Evolutionary conservation across 345 rosid species (phyloP).

Genomic region (Cardamine chenopodiifolia): DNA sequence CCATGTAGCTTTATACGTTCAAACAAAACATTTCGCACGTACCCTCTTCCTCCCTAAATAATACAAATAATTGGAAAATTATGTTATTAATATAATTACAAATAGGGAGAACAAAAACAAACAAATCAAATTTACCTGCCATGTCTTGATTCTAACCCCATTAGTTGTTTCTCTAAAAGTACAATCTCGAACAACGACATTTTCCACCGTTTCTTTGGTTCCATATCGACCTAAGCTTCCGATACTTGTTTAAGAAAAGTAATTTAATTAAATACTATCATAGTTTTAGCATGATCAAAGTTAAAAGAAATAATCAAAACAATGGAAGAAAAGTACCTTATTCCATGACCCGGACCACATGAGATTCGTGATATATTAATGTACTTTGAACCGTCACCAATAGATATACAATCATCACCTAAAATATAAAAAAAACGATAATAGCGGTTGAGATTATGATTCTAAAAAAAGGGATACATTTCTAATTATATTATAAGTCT

Average conservation of each 20-base stretch:
- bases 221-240: slow-evolving; percentile 56
- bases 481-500: too few relatives aligned
- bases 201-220: slow-evolving; percentile 40
- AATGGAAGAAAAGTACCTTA: slow-evolving; percentile 42
- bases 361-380: slow-evolving; percentile 37
- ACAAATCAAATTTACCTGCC: slow-evolving; percentile 48
- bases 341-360: slow-evolving; percentile 68
- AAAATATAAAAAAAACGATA: not conserved
- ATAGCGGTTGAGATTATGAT: not conserved
- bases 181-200: slow-evolving; percentile 39
- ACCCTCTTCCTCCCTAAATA: slow-evolving; percentile 55
- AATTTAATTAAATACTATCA: not conserved
- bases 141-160: slow-evolving; percentile 59
- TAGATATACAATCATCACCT: slow-evolving; percentile 65
- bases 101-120: not conserved
- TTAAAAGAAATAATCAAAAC: not conserved
- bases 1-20: slow-evolving; percentile 34
- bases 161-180: slow-evolving; percentile 44
- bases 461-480: too few relatives aligned
- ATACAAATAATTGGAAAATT: not conserved
- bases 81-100: not conserved
- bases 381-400: slow-evolving; percentile 47
- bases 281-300: not conserved
- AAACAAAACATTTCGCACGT: slow-evolving; percentile 48
- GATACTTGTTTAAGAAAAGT: slow-evolving; percentile 33